phyloP scores from a whole-genome alignment of 164 flowering plant genomes.

The Pachysandra terminalis region DNA sequence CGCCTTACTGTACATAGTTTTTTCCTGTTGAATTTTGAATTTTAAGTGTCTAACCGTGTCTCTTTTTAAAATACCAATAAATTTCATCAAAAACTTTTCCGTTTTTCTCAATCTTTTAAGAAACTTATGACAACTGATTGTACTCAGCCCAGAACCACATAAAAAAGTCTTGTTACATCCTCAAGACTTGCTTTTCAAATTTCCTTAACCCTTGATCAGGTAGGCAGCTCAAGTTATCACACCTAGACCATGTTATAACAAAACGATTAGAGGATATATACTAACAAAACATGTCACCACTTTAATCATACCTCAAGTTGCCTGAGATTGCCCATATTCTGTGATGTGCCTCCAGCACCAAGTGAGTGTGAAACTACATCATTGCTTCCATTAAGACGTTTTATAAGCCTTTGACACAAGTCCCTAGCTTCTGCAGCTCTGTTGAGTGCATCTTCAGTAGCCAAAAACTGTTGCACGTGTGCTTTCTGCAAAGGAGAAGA shows the following conservation, averaged over 20 bases:
- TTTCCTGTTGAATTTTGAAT: too few species aligned
- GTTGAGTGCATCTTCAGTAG: conserved; percentile 96
- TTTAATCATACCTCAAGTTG: conserved; percentile 67
- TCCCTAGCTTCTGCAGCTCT: conserved; percentile 94
- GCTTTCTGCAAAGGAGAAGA: conserved; percentile 71
- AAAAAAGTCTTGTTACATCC: too few species aligned
- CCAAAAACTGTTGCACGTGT: conserved; percentile 97
- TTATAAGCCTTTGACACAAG: conserved; percentile 60
- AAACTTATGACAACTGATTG: too few species aligned
- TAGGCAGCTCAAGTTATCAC: too few species aligned
- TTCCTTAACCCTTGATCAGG: too few species aligned
- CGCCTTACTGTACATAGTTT: too few species aligned
- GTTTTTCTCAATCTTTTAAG: too few species aligned
- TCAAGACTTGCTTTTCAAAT: too few species aligned
- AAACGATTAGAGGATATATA: neutral
- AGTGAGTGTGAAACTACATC: conserved; percentile 47
- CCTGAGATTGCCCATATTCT: conserved; percentile 74
- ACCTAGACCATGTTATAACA: neutral
- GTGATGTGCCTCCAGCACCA: conserved; percentile 53
- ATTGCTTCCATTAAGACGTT: conserved; percentile 64
- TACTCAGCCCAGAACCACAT: too few species aligned
- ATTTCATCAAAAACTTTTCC: too few species aligned
- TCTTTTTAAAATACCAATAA: too few species aligned
- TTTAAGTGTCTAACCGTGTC: too few species aligned
- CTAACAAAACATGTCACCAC: neutral